phyloP scores from a whole-genome alignment of 2,329 filamentous ascomycete species.

The Stachybotrys elegans region DNA sequence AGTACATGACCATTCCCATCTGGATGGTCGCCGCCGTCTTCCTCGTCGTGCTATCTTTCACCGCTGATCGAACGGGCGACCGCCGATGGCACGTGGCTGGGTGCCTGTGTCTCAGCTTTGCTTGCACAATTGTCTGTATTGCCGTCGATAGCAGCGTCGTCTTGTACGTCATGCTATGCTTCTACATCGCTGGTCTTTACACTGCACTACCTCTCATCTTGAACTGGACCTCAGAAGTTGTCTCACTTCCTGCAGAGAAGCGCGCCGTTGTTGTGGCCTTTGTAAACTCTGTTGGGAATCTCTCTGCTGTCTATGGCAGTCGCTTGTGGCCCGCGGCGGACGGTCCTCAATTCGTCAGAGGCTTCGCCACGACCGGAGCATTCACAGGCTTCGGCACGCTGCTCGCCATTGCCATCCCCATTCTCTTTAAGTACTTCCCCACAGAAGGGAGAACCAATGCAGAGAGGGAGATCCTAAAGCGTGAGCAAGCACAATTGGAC shows the following conservation, averaged over 20 bases:
- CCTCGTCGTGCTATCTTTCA: conserved; percentile 16
- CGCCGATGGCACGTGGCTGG: conserved; percentile 21
- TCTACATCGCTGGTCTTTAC: conserved; percentile 19
- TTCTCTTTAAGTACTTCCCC: conserved; percentile 9
- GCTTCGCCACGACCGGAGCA: conserved; percentile 22
- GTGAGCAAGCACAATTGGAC: too few species aligned
- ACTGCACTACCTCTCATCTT: conserved; percentile 19
- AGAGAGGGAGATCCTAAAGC: neutral
- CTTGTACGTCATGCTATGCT: conserved; percentile 24
- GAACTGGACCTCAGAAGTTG: conserved; percentile 21
- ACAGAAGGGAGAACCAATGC: neutral
- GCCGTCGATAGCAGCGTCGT: conserved; percentile 22
- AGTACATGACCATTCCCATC: conserved; percentile 39
- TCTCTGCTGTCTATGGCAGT: conserved; percentile 24
- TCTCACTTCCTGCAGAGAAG: conserved; percentile 22
- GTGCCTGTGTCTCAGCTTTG: conserved; percentile 16
- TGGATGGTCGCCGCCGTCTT: conserved; percentile 22
- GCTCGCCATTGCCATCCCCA: conserved; percentile 15
- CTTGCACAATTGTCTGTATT: conserved; percentile 21
- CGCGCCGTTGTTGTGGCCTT: conserved; percentile 24
- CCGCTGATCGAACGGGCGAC: conserved; percentile 20
- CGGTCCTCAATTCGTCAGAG: conserved; percentile 17
- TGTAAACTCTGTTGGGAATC: conserved; percentile 25
- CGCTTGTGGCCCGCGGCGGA: conserved; percentile 22
- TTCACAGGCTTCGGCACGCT: conserved; percentile 19